Base-by-base conservation (phyloP, 2,329 filamentous ascomycete genomes). In the Chaetomium olivaceum region DNA sequence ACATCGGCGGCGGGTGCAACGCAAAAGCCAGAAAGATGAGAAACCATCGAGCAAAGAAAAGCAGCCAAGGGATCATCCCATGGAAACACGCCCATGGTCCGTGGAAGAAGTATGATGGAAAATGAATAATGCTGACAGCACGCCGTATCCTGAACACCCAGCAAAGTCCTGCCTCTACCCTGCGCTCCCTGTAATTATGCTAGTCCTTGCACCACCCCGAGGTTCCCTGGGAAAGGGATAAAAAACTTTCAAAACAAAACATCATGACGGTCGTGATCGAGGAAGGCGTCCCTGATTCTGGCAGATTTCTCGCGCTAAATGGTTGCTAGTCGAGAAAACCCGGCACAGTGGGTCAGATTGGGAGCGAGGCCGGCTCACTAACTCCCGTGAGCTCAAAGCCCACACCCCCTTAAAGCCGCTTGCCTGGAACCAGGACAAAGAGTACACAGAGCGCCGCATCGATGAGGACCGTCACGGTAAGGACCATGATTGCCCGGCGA, bases 351-450 rank as follows among this genome's bases (percentile, higher is more conserved):
- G 25, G 21, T 60, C 21, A 57, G n/a, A 51, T 57, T 55, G 61
- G 65, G 65, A 54, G 62, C 54, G 48, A 67, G 58, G 50, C 65
- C 64, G 64, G 66, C 66, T 65, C 52, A 62, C 59, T 61, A 58
- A 50, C 48, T 54, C 63, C 61, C 51, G 25, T 58, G 61, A 31
- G 59, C 31, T 31, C 33, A 27, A 51, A 57, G 14, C 58, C 19
- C 9, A 9, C 19, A 21, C 36, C 21, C 29, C 21, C 67, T 80
- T 76, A 95, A 54, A 96, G 83, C 67, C 91, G 83, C 76, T 91
- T 96, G 62, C 95, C 94, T 1, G 95, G 95, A 4, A 99, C 95
- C 65, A 99, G 89, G 72, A 97, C 93, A 80, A 99, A 99, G 29
- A 99, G 82, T 65, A 95, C 85, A 73, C 91, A 92, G 16, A 98